Evolutionary conservation across 2,329 filamentous ascomycete genomes (phyloP), one percentile per base, ranked within the genome.

Genomic region (Apiospora aurea): DNA sequence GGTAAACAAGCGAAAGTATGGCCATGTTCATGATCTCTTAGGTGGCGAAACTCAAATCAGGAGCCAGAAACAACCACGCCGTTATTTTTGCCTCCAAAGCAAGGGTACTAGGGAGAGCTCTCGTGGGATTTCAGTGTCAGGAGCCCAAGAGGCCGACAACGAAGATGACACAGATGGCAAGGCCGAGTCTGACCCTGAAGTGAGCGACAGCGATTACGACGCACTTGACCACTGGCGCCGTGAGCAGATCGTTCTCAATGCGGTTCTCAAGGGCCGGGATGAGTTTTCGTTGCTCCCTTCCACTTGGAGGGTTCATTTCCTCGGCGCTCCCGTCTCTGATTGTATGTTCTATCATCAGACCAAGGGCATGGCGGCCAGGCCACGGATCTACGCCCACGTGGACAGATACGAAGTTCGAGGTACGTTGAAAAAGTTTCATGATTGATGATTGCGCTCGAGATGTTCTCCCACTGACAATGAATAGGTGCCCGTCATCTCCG

Each of bases 301-400:
- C 8, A 78, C 76, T 47, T 81, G 79, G 79, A 75, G 71, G 73
- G 76, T 79, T 75, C 76, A 79, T 72, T 78, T 81, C 69, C 75
- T 75, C 61, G 79, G 79, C 24, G 76, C 79, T 49, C 79, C 79
- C 53, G 71, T 80, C 26, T 78, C 79, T 7, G 75, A 79, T 38
- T 75, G 75, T 24, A 73, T 81, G 29, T 81, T 79, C 72, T 81
- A 80, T 66, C 43, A 71, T 53, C 74, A 78, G 70, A 76, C 73
- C 18, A 77, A 77, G 67, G 41, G 71, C 10, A 73, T 68, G 47
- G 78, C 75, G 66, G 43, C 47, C 29, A 77, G 79, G 34, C 79
- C 79, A 13, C 76, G 77, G 70, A 80, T 81, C 71, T 80, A 80
- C 69, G 75, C 76, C 24, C 78, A 72, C 34, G 75, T 72, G 43